Conservation (phyloP, 164 flowering plant genomes). For the Amborella trichopoda region DNA sequence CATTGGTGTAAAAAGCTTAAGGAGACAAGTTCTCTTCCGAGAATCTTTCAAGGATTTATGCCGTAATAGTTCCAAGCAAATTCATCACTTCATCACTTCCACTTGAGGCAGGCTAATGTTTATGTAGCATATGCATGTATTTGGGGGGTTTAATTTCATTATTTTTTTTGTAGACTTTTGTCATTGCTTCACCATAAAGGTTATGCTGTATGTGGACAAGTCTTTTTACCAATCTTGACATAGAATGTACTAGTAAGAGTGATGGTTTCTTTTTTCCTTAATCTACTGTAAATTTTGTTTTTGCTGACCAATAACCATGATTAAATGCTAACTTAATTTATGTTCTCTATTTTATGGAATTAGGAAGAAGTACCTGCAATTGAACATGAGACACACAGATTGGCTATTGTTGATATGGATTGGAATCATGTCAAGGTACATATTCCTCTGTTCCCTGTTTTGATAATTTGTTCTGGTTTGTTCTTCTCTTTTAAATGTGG, state of each 20-base stretch:
- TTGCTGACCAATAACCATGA: too few species aligned
- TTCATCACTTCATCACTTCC: too few species aligned
- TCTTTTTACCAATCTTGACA: neutral
- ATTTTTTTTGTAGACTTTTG: constrained; percentile 4
- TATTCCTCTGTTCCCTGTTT: neutral
- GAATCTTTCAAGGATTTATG: too few species aligned
- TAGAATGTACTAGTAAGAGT: neutral
- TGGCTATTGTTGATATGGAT: constrained; percentile 85
- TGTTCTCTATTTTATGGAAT: neutral
- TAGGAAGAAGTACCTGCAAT: constrained; percentile 55
- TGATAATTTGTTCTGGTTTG: neutral
- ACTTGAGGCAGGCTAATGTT: too few species aligned
- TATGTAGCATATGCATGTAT: too few species aligned
- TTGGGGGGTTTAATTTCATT: too few species aligned
- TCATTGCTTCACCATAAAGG: constrained; percentile 9
- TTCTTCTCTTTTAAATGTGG: too few species aligned
- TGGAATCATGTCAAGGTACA: constrained; percentile 70
- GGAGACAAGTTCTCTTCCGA: too few species aligned
- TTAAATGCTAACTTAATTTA: neutral
- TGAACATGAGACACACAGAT: constrained; percentile 61
- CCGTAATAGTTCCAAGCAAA: too few species aligned
- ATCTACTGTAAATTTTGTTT: neutral
- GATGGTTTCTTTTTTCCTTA: neutral
- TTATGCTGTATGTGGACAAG: neutral
- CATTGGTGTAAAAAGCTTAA: too few species aligned